phyloP scores from a whole-genome alignment of 805 yeast genomes.

The Candida sithepensis region DNA sequence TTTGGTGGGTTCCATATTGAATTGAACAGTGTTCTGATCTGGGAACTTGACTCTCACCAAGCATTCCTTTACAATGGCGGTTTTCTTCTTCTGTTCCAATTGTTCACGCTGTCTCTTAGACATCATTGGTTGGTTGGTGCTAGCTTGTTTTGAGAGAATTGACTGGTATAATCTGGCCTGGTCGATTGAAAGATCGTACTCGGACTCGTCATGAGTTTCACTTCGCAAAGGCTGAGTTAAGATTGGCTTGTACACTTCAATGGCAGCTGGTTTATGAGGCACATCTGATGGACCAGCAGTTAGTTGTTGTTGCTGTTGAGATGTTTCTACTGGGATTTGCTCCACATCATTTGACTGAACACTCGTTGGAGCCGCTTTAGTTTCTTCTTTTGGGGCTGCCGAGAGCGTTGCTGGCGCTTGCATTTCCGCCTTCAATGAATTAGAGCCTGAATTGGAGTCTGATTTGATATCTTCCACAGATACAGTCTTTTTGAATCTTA shows the following conservation, averaged over 20 bases:
- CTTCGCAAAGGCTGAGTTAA: slow-evolving; percentile 6
- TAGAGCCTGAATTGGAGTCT: too few relatives aligned
- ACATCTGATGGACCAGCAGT: background rate
- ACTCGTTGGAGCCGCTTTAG: too few relatives aligned
- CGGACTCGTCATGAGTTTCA: slow-evolving; percentile 30
- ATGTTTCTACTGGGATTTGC: too few relatives aligned
- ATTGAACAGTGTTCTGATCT: slow-evolving; percentile 49
- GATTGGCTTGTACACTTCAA: slow-evolving; percentile 18
- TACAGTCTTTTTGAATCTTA: slow-evolving; percentile 18
- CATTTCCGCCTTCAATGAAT: background rate
- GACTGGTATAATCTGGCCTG: slow-evolving; percentile 54
- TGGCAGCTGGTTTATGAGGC: too few relatives aligned
- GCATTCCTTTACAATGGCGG: slow-evolving; percentile 30
- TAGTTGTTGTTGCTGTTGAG: background rate
- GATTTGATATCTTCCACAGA: background rate
- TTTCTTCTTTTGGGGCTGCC: too few relatives aligned
- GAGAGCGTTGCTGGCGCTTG: background rate
- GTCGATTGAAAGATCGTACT: slow-evolving; percentile 44
- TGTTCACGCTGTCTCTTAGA: slow-evolving; percentile 32
- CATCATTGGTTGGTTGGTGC: slow-evolving; percentile 29
- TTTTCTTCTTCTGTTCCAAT: slow-evolving; percentile 23
- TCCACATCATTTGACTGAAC: too few relatives aligned
- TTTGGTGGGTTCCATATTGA: slow-evolving; percentile 44
- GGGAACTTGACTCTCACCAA: slow-evolving; percentile 54
- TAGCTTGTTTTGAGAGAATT: slow-evolving; percentile 41